Percentiles rank a stretch among this genome's conserved stretches.
These are phyloP conservation scores for fission yeast (Schizosaccharomyces pombe) DNA, from an alignment of 805 yeast species.

Conservation along the genomic window DNA sequence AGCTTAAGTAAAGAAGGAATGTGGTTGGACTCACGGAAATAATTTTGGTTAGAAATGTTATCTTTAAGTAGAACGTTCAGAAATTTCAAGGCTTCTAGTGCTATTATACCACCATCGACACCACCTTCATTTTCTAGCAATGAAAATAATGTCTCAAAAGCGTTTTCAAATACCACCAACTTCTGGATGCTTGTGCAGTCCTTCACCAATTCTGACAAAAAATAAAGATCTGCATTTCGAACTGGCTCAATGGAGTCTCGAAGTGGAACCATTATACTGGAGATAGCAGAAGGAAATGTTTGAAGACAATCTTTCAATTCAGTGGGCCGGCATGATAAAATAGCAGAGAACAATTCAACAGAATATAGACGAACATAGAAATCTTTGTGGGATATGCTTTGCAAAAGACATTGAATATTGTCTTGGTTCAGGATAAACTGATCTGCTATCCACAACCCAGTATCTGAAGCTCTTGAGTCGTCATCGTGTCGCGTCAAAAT, in stretches of 20 bases:
- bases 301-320: constrained; percentile 54
- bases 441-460: constrained; percentile 87
- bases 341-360: constrained; percentile 61
- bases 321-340: constrained; percentile 50
- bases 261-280: constrained; percentile 40
- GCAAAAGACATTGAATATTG: constrained; percentile 25
- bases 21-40: constrained; percentile 47
- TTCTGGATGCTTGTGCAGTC: constrained; percentile 74
- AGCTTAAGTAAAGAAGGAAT: neutral
- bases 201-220: constrained; percentile 62
- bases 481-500: constrained; percentile 51
- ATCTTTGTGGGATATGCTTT: constrained; percentile 29
- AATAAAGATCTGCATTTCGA: constrained; percentile 52
- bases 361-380: constrained; percentile 64
- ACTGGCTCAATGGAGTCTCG: constrained; percentile 60
- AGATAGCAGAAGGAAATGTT: constrained; percentile 53
- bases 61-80: constrained; percentile 49
- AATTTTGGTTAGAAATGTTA: constrained; percentile 73
- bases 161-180: constrained; percentile 79
- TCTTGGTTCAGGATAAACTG: constrained; percentile 46
- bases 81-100: constrained; percentile 67
- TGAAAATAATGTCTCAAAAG: constrained; percentile 60
- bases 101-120: constrained; percentile 65
- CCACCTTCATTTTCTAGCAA: constrained; percentile 77
- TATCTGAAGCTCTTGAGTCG: constrained; percentile 31